phyloP scores from a whole-genome alignment of 2,329 filamentous ascomycete genomes.

The Ophiosphaerella korrae region DNA sequence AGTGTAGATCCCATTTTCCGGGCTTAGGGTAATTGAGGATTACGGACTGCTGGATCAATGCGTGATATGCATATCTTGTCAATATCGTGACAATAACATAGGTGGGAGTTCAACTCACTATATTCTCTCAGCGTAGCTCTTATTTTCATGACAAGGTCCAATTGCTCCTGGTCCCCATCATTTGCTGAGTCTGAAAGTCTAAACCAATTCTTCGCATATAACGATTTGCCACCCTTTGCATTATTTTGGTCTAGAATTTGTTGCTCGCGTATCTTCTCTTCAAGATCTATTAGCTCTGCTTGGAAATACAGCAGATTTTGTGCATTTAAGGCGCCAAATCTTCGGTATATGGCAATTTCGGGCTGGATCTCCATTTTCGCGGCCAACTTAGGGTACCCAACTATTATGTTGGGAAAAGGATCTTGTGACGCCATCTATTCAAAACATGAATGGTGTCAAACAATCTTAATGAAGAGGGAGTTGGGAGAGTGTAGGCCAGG shows the following conservation, averaged over 20 bases:
- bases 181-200: slow-evolving; percentile 1
- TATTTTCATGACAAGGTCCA: slow-evolving; percentile 12
- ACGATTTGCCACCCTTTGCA: not conserved
- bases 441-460: no score
- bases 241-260: slow-evolving; percentile 1
- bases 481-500: not conserved
- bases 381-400: slow-evolving; percentile 7
- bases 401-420: not conserved
- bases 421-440: not conserved
- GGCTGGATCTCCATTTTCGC: slow-evolving; percentile 4
- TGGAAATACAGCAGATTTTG: slow-evolving; percentile 13
- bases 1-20: not conserved
- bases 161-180: slow-evolving; percentile 9
- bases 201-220: slow-evolving; percentile 11
- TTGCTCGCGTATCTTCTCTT: slow-evolving; percentile 1
- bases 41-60: slow-evolving; percentile 21
- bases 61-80: slow-evolving; percentile 6
- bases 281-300: slow-evolving; percentile 6
- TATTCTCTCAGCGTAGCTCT: slow-evolving; percentile 13
- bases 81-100: no score
- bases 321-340: slow-evolving; percentile 9
- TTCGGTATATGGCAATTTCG: slow-evolving; percentile 4
- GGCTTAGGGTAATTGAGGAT: slow-evolving; percentile 9
- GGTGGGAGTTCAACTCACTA: slow-evolving; percentile 3
- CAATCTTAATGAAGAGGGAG: no score